phyloP scores from a whole-genome alignment of 345 rosid genomes.

The Boechera divaricarpa region DNA sequence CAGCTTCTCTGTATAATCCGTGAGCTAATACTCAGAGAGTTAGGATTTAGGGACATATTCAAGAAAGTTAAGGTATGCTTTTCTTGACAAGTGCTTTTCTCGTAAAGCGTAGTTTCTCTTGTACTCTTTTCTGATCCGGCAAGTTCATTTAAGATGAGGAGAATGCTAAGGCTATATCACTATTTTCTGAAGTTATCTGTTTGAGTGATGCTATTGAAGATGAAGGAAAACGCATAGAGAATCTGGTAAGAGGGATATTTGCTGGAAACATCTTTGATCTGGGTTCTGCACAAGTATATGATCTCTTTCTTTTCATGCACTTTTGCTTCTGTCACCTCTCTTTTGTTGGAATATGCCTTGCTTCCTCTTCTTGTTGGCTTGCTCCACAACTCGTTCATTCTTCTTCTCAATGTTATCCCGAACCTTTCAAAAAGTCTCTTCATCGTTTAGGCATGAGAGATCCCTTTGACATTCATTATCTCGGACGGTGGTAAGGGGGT shows the following conservation, averaged over 20 bases:
- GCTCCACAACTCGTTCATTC: too few relatives aligned
- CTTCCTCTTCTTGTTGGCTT: too few relatives aligned
- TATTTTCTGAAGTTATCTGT: slow-evolving; percentile 71
- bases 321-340: not conserved
- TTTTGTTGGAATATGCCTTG: not conserved
- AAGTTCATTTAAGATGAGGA: slow-evolving; percentile 75
- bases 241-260: slow-evolving; percentile 82
- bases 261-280: slow-evolving; percentile 98
- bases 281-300: slow-evolving; percentile 88
- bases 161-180: slow-evolving; percentile 95
- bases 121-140: slow-evolving; percentile 10
- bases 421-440: too few relatives aligned
- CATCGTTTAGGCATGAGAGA: too few relatives aligned
- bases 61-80: slow-evolving; percentile 86
- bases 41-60: slow-evolving; percentile 96
- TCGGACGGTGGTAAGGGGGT: too few relatives aligned
- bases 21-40: slow-evolving; percentile 84
- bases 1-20: slow-evolving; percentile 93
- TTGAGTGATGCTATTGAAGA: slow-evolving; percentile 80
- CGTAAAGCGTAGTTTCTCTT: not conserved
- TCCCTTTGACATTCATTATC: too few relatives aligned
- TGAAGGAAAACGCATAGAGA: slow-evolving; percentile 68
- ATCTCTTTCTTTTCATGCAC: slow-evolving; percentile 1
- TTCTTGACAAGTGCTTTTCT: not conserved
- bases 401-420: too few relatives aligned